These are phyloP conservation scores for Stagonosporopsis chrysanthemi DNA, from an alignment of 2,329 filamentous ascomycete genomes.

Conservation along the genomic window DNA sequence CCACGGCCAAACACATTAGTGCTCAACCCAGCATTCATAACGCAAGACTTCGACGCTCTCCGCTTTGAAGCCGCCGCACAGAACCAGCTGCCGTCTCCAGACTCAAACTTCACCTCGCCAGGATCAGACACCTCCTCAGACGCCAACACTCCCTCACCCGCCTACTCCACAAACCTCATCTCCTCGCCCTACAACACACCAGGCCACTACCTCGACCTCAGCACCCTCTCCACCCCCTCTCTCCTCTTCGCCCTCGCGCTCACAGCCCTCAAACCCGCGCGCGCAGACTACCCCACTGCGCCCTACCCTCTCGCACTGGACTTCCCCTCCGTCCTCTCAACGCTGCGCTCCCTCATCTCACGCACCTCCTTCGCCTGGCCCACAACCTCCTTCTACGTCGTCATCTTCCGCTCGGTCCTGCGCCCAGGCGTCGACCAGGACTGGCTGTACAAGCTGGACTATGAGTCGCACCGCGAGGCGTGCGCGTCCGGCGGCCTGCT, in stretches of 20 bases:
- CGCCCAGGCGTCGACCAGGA: slow-evolving; percentile 71
- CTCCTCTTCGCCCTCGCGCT: slow-evolving; percentile 76
- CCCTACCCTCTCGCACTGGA: slow-evolving; percentile 80
- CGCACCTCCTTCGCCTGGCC: slow-evolving; percentile 62
- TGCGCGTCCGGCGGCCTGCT: slow-evolving; percentile 80
- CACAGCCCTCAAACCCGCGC: slow-evolving; percentile 66
- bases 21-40: slow-evolving; percentile 34
- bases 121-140: background rate
- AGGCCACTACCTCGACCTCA: slow-evolving; percentile 76
- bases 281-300: slow-evolving; percentile 77
- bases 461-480: slow-evolving; percentile 81
- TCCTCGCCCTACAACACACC: slow-evolving; percentile 78
- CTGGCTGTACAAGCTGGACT: slow-evolving; percentile 76
- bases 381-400: slow-evolving; percentile 76
- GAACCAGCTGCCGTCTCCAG: slow-evolving; percentile 28
- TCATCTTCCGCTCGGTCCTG: slow-evolving; percentile 81
- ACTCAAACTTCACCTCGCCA: background rate
- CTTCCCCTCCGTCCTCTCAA: slow-evolving; percentile 69
- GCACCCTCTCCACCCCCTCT: slow-evolving; percentile 69
- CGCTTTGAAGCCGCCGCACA: slow-evolving; percentile 46
- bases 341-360: slow-evolving; percentile 62
- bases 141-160: background rate
- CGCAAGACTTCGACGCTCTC: slow-evolving; percentile 42
- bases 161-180: slow-evolving; percentile 58
- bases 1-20: slow-evolving; percentile 18